Base-by-base conservation (phyloP, 495 filamentous ascomycete species). In the Lasiosphaeria miniovina region DNA sequence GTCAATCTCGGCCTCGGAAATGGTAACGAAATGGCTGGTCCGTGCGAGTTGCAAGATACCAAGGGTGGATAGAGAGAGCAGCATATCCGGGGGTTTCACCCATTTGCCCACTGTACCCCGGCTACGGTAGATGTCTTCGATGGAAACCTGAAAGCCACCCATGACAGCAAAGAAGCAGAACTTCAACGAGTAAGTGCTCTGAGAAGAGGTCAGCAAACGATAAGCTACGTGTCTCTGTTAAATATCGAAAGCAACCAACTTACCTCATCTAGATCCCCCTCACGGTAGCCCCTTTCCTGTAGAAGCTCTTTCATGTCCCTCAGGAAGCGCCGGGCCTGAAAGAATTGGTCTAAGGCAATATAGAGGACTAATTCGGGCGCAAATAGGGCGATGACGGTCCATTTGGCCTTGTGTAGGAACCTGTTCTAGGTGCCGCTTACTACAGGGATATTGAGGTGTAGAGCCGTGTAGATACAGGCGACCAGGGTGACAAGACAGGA, bases 401-500 rank as follows among this genome's bases (percentile, higher is more conserved):
- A 62, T 5, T 15, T 50, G 5, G 14, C 24, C 50, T 55, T 62
- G 1, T 41, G 8, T 3, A 7, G 38, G 8, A 41, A 41, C 38
- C 15, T n/a, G 52, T 9, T 43, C 12, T 14, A 7, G 7, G 24
- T n/a, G 46, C n/a, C 24, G 6, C 46, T 8, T 3, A 45, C 11
- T 40, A 14, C 40, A 41, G 61, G 61, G 17, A 63, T 51, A 24
- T 59, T 56, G 51, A 59, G 56, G 15, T 63, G 61, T 14, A 61
- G 14, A 9, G 60, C 60, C 24, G 60, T 58, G 32, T 57, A 57
- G 11, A 61, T 40, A 12, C 54, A 61, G 38, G 55, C 54, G 32
- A 57, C 35, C 31, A 61, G 17, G 3, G 54, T 61, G 11, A 61
- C 14, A 14, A 61, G 2, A 12, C 60, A 61, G 3, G 24, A 38